Evolutionary conservation across 148 eudicot species (phyloP).

Genomic region (Polygonum aviculare): DNA sequence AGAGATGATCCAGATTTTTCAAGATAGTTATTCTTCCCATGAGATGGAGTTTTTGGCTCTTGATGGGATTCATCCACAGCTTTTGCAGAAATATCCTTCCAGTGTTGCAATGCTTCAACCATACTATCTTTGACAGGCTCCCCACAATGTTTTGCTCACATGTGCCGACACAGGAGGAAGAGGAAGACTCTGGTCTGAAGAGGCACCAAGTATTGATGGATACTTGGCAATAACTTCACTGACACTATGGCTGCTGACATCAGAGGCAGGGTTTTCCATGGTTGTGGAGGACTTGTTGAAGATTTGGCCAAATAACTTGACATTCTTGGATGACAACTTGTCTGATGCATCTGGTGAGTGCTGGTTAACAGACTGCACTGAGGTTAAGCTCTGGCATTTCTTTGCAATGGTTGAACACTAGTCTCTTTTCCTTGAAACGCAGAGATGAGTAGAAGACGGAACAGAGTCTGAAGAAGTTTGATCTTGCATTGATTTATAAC

Average conservation of each 20-base stretch:
- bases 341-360: constrained; percentile 29
- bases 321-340: constrained; percentile 41
- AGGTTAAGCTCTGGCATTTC: constrained; percentile 32
- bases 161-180: constrained; percentile 19
- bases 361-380: constrained; percentile 23
- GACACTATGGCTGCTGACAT: background rate
- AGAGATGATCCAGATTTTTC: constrained; percentile 36
- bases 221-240: constrained; percentile 44
- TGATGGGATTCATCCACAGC: constrained; percentile 44
- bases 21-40: constrained; percentile 34
- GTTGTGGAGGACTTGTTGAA: constrained; percentile 44
- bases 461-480: constrained; percentile 12
- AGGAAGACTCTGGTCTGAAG: constrained; percentile 29
- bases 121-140: constrained; percentile 96
- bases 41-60: constrained; percentile 39
- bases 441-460: constrained; percentile 14
- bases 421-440: constrained; percentile 20
- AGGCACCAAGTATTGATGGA: constrained; percentile 53
- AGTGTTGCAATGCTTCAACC: constrained; percentile 76
- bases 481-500: constrained; percentile 15
- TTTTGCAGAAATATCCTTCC: constrained; percentile 80
- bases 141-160: no score
- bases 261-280: constrained; percentile 24
- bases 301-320: constrained; percentile 85
- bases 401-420: constrained; percentile 24